These are phyloP conservation scores for Artemisia argyi DNA, from an alignment of 129 eudicot genomes.

Conservation along the genomic window DNA sequence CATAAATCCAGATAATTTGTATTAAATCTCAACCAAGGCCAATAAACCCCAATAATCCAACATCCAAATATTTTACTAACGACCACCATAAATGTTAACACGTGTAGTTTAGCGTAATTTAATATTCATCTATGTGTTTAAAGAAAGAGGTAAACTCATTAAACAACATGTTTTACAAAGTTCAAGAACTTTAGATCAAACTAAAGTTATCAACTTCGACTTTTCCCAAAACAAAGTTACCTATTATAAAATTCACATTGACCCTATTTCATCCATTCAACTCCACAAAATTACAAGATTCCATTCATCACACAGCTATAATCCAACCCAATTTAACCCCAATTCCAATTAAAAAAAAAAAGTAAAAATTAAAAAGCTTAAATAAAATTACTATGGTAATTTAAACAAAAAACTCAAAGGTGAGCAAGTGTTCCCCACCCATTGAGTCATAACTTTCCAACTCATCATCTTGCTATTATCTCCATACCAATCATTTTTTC, in stretches of 20 bases:
- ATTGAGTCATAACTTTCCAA: slow-evolving; percentile 22
- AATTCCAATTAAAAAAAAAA: slow-evolving; percentile 1
- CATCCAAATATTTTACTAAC: too few relatives aligned
- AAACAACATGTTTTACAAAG: slow-evolving; percentile 17
- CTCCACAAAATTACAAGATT: slow-evolving; percentile 28
- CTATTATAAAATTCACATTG: slow-evolving; percentile 33
- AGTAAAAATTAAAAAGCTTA: background rate
- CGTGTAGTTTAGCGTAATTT: too few relatives aligned
- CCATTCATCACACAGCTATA: slow-evolving; percentile 20
- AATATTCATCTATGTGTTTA: background rate
- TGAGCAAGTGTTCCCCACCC: slow-evolving; percentile 25
- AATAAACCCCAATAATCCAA: too few relatives aligned
- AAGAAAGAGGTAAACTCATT: background rate
- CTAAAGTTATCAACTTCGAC: slow-evolving; percentile 28
- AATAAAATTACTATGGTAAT: slow-evolving; percentile 18
- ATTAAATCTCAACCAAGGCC: too few relatives aligned
- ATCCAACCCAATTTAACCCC: slow-evolving; percentile 21
- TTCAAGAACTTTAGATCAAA: slow-evolving; percentile 27
- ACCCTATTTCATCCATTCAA: slow-evolving; percentile 25
- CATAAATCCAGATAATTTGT: too few relatives aligned
- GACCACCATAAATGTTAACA: too few relatives aligned
- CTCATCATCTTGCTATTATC: slow-evolving; percentile 25
- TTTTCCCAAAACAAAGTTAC: background rate
- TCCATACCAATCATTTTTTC: background rate
- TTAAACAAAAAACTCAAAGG: slow-evolving; percentile 18